Evolutionary conservation across 2,329 filamentous ascomycete species (phyloP).

Genomic region (Fusarium stilboides): DNA sequence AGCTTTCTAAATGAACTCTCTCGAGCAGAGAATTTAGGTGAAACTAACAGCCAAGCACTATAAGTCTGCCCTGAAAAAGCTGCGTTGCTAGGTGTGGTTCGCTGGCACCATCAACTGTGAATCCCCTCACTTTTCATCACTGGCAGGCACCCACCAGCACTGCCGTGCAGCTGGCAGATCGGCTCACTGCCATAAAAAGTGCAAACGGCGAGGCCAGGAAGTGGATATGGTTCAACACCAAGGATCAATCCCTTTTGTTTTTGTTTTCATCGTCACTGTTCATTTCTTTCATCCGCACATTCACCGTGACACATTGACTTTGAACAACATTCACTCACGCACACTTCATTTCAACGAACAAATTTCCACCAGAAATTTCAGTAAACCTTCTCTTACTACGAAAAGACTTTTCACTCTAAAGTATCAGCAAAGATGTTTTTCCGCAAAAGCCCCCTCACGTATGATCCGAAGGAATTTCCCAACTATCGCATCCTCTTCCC

Average conservation of each 20-base stretch:
- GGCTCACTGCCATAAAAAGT: not conserved
- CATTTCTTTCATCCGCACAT: conserved; percentile 15
- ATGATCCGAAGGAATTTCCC: conserved; percentile 39
- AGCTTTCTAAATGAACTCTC: not conserved
- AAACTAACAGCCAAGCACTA: no score
- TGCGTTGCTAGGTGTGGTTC: not conserved
- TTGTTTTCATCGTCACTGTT: not conserved
- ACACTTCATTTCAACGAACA: not conserved
- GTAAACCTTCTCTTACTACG: not conserved
- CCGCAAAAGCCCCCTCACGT: conserved; percentile 13
- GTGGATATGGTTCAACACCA: not conserved
- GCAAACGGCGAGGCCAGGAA: not conserved
- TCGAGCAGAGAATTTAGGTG: not conserved
- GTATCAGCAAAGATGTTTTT: conserved; percentile 22
- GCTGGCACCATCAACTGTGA: conserved; percentile 12
- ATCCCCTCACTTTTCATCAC: conserved; percentile 35
- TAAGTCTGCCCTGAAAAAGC: not conserved
- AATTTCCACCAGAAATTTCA: not conserved
- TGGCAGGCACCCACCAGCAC: conserved; percentile 15
- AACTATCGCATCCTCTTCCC: conserved; percentile 31
- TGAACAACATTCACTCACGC: conserved; percentile 8
- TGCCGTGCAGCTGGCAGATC: conserved; percentile 18
- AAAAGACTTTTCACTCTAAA: not conserved
- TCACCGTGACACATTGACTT: conserved; percentile 2
- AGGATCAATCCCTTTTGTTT: not conserved